A percentile compares a stretch with the other conserved stretches of the same genome.
Evolutionary conservation across 2,329 filamentous ascomycete genomes (phyloP).

Genomic region (Verticillium nonalfalfae): DNA sequence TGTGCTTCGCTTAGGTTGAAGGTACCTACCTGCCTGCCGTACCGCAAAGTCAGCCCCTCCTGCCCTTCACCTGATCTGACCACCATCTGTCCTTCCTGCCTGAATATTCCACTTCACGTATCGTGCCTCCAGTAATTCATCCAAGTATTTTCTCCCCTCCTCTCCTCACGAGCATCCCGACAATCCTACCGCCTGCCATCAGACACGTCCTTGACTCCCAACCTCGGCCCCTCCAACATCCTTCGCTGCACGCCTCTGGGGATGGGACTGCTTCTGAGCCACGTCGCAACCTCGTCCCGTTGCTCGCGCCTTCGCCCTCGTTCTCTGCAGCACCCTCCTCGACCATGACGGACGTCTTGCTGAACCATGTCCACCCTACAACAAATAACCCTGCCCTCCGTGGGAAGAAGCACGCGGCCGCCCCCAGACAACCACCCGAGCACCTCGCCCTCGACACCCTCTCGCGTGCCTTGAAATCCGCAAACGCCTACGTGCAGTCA

Average conservation of each 20-base stretch:
- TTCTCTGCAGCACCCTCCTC: not conserved
- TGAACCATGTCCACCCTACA: constrained; percentile 8
- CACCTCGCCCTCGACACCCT: constrained; percentile 10
- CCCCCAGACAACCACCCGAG: constrained; percentile 5
- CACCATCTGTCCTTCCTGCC: not conserved
- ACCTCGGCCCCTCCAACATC: not conserved
- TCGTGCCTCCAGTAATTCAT: too few relatives aligned
- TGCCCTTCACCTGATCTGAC: not conserved
- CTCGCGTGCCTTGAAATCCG: constrained; percentile 28
- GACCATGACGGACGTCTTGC: constrained; percentile 12
- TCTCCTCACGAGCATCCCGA: not conserved
- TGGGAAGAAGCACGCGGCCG: constrained; percentile 1
- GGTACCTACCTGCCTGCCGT: not conserved
- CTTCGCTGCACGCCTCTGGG: not conserved
- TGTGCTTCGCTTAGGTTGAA: not conserved
- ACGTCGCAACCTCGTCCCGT: not conserved
- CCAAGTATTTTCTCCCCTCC: too few relatives aligned
- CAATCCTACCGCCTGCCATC: not conserved
- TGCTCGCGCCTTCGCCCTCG: not conserved
- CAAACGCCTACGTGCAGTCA: constrained; percentile 34
- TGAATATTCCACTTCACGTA: not conserved
- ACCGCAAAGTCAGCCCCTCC: not conserved
- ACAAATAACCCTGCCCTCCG: not conserved
- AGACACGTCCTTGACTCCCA: not conserved
- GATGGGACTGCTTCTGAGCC: not conserved